Percentiles rank a stretch among this genome's conserved stretches.
phyloP scores from a whole-genome alignment of 2,329 filamentous ascomycete genomes.

The Cladobotryum protrusum region DNA sequence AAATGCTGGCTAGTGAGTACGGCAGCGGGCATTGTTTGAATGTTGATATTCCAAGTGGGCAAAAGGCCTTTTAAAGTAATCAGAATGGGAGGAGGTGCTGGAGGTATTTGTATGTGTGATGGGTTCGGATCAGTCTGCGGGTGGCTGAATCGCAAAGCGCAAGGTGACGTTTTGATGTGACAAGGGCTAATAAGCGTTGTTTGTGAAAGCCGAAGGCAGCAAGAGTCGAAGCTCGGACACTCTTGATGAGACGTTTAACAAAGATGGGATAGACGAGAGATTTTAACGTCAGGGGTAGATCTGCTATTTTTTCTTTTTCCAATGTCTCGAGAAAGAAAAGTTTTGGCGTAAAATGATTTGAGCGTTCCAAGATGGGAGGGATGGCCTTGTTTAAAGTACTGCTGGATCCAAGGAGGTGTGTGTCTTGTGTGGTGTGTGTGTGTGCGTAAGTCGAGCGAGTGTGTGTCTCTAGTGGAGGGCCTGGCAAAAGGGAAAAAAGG shows the following conservation, averaged over 20 bases:
- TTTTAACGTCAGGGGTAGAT: too few relatives aligned
- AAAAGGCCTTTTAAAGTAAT: neutral
- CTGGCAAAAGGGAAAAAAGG: constrained; percentile 1
- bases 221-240: too few relatives aligned
- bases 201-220: too few relatives aligned
- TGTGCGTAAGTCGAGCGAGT: neutral
- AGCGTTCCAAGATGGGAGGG: constrained; percentile 1
- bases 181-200: too few relatives aligned
- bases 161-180: too few relatives aligned
- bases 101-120: neutral
- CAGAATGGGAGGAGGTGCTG: neutral
- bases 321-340: too few relatives aligned
- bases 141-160: too few relatives aligned
- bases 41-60: neutral
- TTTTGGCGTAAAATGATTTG: too few relatives aligned
- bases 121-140: too few relatives aligned
- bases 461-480: neutral
- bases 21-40: constrained; percentile 8
- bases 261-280: too few relatives aligned
- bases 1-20: constrained; percentile 15
- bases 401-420: constrained; percentile 6
- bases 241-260: too few relatives aligned
- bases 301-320: too few relatives aligned
- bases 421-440: neutral
- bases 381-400: constrained; percentile 11